These are phyloP conservation scores for Leucaena leucocephala DNA, from an alignment of 306 rosid species.

Conservation along the genomic window DNA sequence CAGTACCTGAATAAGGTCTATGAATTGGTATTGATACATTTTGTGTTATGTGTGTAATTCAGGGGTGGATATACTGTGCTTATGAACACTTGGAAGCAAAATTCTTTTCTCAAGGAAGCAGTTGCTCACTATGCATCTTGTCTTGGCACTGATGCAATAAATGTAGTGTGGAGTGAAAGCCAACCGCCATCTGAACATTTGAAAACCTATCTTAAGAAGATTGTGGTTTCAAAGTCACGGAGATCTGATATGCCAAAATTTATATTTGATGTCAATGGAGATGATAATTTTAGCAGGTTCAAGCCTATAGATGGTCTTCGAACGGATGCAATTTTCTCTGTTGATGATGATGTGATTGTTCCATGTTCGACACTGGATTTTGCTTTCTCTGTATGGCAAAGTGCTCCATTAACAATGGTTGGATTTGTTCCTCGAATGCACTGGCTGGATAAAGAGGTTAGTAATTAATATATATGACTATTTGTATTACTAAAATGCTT, in stretches of 20 bases:
- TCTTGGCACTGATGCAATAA: slow-evolving; percentile 38
- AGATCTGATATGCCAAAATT: slow-evolving; percentile 40
- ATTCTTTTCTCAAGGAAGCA: slow-evolving; percentile 49
- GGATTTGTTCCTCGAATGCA: slow-evolving; percentile 72
- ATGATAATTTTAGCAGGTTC: slow-evolving; percentile 47
- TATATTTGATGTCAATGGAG: slow-evolving; percentile 42
- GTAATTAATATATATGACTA: slow-evolving; percentile 10
- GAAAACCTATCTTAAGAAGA: slow-evolving; percentile 47
- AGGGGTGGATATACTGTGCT: slow-evolving; percentile 65
- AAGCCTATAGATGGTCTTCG: slow-evolving; percentile 42
- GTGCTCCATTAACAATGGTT: slow-evolving; percentile 55
- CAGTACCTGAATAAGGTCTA: slow-evolving; percentile 5
- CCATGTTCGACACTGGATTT: slow-evolving; percentile 54
- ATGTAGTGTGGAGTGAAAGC: slow-evolving; percentile 53
- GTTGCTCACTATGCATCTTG: slow-evolving; percentile 59
- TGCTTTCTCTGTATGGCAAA: slow-evolving; percentile 65
- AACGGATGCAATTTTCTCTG: slow-evolving; percentile 55
- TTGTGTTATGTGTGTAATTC: slow-evolving; percentile 22
- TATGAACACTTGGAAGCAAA: slow-evolving; percentile 59
- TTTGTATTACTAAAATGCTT: slow-evolving; percentile 1
- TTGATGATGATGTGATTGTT: slow-evolving; percentile 58
- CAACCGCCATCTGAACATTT: slow-evolving; percentile 42
- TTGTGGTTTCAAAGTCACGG: slow-evolving; percentile 41
- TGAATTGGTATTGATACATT: slow-evolving; percentile 2
- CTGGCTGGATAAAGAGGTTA: slow-evolving; percentile 59